Evolutionary conservation across 805 yeast genomes (phyloP).

Genomic region (Cyberlindnera mrakii): DNA sequence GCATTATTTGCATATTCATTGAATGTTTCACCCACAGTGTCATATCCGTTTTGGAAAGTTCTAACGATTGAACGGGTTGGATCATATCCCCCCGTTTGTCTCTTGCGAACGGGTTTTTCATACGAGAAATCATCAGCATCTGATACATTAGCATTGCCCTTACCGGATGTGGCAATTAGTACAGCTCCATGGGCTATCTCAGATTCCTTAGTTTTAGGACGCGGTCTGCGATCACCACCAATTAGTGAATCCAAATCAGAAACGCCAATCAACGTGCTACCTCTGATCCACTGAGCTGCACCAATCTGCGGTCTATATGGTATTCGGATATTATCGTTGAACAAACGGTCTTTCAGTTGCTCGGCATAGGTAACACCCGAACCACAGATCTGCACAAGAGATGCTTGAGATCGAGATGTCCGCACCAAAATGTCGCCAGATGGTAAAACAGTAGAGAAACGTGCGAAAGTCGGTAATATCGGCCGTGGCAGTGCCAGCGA

Average conservation of each 20-base stretch:
- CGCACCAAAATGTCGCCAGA: conserved; percentile 57
- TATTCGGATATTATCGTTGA: conserved; percentile 45
- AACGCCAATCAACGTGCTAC: conserved; percentile 53
- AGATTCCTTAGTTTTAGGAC: conserved; percentile 54
- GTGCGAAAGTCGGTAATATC: conserved; percentile 33
- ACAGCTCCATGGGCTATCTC: conserved; percentile 43
- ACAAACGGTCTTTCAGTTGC: not conserved
- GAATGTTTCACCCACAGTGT: conserved; percentile 45
- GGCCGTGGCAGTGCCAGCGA: conserved; percentile 39
- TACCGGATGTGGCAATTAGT: conserved; percentile 12
- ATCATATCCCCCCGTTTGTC: conserved; percentile 33
- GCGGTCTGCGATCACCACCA: conserved; percentile 70
- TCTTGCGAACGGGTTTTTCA: conserved; percentile 40
- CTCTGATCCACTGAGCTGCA: conserved; percentile 82
- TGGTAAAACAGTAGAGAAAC: conserved; percentile 40
- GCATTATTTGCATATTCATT: conserved; percentile 52
- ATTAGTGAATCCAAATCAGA: conserved; percentile 60
- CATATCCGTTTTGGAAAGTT: conserved; percentile 46
- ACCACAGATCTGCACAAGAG: conserved; percentile 28
- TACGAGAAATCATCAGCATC: conserved; percentile 29
- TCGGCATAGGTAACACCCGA: not conserved
- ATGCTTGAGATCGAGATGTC: conserved; percentile 48
- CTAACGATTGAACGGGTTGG: conserved; percentile 34
- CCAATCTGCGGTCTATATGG: conserved; percentile 80
- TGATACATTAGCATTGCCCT: not conserved